Conservation (phyloP, 768 basidiomycete genomes). For the Calvatia gigantea region DNA sequence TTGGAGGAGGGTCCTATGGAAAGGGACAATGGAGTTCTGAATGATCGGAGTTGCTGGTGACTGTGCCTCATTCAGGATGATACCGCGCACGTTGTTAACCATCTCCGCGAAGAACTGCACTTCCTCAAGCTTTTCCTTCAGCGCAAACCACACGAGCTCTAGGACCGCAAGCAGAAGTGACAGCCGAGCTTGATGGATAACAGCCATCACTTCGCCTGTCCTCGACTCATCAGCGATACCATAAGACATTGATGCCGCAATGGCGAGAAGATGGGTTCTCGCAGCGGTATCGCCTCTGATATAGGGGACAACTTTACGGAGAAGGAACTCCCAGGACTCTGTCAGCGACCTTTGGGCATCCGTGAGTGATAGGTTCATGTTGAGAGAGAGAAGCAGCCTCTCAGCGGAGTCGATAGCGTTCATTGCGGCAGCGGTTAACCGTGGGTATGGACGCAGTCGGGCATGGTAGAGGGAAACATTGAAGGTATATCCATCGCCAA, state of each 20-base stretch:
- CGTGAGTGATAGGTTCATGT: constrained; percentile 82
- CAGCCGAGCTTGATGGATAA: constrained; percentile 74
- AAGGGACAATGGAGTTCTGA: constrained; percentile 56
- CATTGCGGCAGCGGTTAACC: not conserved
- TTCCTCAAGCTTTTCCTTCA: constrained; percentile 50
- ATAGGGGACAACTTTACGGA: constrained; percentile 62
- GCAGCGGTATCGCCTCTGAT: constrained; percentile 58
- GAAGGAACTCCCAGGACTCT: constrained; percentile 73
- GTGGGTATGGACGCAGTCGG: constrained; percentile 53
- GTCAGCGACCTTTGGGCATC: constrained; percentile 74
- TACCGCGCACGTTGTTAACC: constrained; percentile 54
- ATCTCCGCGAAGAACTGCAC: constrained; percentile 59
- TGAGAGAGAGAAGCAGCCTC: constrained; percentile 66
- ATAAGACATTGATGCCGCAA: constrained; percentile 62
- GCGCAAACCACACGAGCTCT: constrained; percentile 78
- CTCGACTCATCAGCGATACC: constrained; percentile 67
- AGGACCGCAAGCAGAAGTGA: constrained; percentile 70
- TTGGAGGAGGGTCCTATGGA: constrained; percentile 79
- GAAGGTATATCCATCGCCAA: constrained; percentile 80
- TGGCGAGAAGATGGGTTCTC: constrained; percentile 49
- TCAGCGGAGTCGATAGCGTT: constrained; percentile 45
- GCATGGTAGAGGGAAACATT: constrained; percentile 54
- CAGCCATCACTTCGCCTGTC: constrained; percentile 80
- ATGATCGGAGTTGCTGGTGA: constrained; percentile 72
- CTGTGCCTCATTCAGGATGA: constrained; percentile 73